Percentiles rank a stretch among this genome's conserved stretches.
Conservation (phyloP, 2,329 filamentous ascomycete species). For the Ascochyta clinopodiicola region DNA sequence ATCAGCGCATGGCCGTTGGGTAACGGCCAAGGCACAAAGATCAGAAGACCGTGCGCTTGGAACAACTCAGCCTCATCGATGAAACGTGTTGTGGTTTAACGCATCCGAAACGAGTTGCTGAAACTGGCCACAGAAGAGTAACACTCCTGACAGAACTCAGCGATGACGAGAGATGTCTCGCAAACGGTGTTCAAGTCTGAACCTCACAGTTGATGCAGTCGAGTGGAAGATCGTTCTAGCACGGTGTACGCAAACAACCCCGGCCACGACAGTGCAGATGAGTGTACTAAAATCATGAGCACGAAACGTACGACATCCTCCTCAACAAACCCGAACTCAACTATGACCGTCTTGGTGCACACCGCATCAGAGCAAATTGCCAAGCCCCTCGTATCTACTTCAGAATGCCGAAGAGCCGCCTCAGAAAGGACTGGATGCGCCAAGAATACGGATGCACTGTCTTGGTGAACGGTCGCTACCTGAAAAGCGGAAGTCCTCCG, state of each 20-base stretch:
- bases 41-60: conserved; percentile 9
- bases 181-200: too few relatives aligned
- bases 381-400: conserved; percentile 12
- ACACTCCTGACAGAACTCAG: conserved; percentile 5
- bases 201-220: neutral
- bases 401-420: conserved; percentile 3
- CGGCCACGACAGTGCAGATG: neutral
- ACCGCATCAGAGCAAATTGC: conserved; percentile 4
- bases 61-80: conserved; percentile 13
- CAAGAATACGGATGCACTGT: neutral
- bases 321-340: neutral
- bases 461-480: neutral
- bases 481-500: conserved; percentile 1
- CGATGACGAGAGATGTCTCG: neutral
- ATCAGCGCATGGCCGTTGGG: conserved; percentile 12
- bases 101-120: conserved; percentile 18
- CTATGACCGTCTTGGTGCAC: neutral
- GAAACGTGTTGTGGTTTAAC: conserved; percentile 22
- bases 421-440: conserved; percentile 1
- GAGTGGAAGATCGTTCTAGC: neutral
- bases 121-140: conserved; percentile 18
- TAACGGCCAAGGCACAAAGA: conserved; percentile 7
- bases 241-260: neutral
- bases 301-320: neutral
- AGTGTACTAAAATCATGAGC: neutral